Evolutionary conservation across 2,329 filamentous ascomycete species (phyloP).

Genomic region (Spiromastix sp.): DNA sequence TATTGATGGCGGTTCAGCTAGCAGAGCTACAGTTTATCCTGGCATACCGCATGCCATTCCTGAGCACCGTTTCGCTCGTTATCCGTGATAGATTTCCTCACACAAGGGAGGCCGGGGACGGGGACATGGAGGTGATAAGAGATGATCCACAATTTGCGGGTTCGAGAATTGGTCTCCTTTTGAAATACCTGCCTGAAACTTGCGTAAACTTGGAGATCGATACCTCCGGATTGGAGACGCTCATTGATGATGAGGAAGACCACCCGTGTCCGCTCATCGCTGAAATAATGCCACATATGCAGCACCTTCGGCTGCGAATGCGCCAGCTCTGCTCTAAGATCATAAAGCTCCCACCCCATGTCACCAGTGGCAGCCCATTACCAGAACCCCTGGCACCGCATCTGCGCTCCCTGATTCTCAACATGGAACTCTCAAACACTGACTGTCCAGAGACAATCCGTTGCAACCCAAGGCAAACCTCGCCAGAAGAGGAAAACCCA

Average conservation of each 20-base stretch:
- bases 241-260: slow-evolving; percentile 1
- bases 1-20: too few species aligned
- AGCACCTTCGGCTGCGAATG: slow-evolving; percentile 8
- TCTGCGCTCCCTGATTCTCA: slow-evolving; percentile 9
- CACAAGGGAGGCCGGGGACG: too few species aligned
- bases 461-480: not conserved
- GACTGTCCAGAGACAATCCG: not conserved
- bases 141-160: too few species aligned
- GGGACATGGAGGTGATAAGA: too few species aligned
- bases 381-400: not conserved
- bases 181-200: slow-evolving; percentile 5
- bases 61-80: too few species aligned
- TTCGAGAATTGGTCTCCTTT: slow-evolving; percentile 1
- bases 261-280: slow-evolving; percentile 9
- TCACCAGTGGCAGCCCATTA: not conserved
- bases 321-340: slow-evolving; percentile 4
- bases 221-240: slow-evolving; percentile 8
- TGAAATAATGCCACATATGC: slow-evolving; percentile 4
- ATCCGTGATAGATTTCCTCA: too few species aligned
- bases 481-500: not conserved
- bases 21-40: too few species aligned
- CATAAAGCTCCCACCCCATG: slow-evolving; percentile 1
- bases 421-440: slow-evolving; percentile 4
- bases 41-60: too few species aligned
- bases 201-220: slow-evolving; percentile 9